Conservation (phyloP, 345 rosid genomes). For the Ricinus communis region DNA sequence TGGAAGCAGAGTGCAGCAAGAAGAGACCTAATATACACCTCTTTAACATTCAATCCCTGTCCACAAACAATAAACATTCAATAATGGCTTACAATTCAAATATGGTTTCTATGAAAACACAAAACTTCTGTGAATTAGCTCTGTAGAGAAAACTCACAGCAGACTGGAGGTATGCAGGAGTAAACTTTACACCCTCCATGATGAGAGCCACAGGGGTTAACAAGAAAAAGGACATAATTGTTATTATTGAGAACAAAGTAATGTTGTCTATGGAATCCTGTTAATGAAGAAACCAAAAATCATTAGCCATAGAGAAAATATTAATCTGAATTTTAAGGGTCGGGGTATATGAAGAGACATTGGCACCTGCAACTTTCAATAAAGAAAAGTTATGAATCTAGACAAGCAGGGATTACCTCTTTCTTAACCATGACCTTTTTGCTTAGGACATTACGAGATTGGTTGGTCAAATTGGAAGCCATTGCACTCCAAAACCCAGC, state of each 20-base stretch:
- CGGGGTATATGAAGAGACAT: background rate
- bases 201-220: conserved; percentile 77
- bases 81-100: background rate
- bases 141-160: conserved; percentile 55
- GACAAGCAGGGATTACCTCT: conserved; percentile 57
- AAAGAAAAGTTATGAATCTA: background rate
- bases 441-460: conserved; percentile 40
- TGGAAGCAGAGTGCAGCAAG: conserved; percentile 91
- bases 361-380: background rate
- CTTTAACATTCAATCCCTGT: conserved; percentile 75
- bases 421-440: conserved; percentile 94
- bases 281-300: conserved; percentile 13
- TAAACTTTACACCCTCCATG: conserved; percentile 85
- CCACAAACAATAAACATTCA: conserved; percentile 16
- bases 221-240: conserved; percentile 83
- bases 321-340: background rate
- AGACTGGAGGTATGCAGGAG: conserved; percentile 79
- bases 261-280: conserved; percentile 98
- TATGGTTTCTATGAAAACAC: too few species aligned
- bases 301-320: conserved; percentile 8
- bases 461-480: conserved; percentile 39
- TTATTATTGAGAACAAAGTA: conserved; percentile 95
- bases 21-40: conserved; percentile 59
- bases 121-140: background rate
- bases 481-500: conserved; percentile 42